Percentiles rank a stretch among this genome's conserved stretches.
Evolutionary conservation across 768 basidiomycete species (phyloP).

Genomic region (Russula lepida): DNA sequence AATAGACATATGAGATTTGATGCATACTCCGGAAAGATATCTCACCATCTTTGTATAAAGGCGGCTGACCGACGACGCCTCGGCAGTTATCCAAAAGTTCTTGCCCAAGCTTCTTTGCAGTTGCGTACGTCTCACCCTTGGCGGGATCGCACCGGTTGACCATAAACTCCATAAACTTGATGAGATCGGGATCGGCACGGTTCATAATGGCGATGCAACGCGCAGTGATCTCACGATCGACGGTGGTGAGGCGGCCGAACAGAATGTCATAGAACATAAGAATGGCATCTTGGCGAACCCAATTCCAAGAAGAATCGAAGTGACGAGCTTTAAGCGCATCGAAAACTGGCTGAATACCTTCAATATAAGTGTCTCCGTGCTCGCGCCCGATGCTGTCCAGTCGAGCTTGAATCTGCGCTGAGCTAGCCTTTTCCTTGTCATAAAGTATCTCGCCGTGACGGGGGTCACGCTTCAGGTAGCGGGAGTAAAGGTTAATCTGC

Average conservation of each 20-base stretch:
- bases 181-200: slow-evolving; percentile 85
- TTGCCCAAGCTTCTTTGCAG: slow-evolving; percentile 97
- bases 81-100: slow-evolving; percentile 90
- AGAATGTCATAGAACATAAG: slow-evolving; percentile 99
- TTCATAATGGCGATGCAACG: slow-evolving; percentile 97
- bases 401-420: slow-evolving; percentile 64
- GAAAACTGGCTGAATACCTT: slow-evolving; percentile 92
- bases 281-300: slow-evolving; percentile 95
- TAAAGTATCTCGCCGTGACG: slow-evolving; percentile 86
- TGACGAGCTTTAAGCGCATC: slow-evolving; percentile 93
- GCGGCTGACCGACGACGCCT: slow-evolving; percentile 75
- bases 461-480: slow-evolving; percentile 89
- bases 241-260: slow-evolving; percentile 86
- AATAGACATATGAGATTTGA: neutral
- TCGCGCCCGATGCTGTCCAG: slow-evolving; percentile 85
- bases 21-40: neutral
- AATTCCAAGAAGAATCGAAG: slow-evolving; percentile 99
- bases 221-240: slow-evolving; percentile 94
- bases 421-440: slow-evolving; percentile 76
- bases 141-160: slow-evolving; percentile 75
- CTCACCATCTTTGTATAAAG: slow-evolving; percentile 92
- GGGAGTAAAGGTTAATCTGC: slow-evolving; percentile 94
- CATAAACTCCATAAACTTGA: slow-evolving; percentile 93
- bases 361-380: slow-evolving; percentile 89
- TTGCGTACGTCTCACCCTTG: slow-evolving; percentile 83